Conservation (phyloP, 1,139 yeast species). For the Candida buenavistaensis region DNA sequence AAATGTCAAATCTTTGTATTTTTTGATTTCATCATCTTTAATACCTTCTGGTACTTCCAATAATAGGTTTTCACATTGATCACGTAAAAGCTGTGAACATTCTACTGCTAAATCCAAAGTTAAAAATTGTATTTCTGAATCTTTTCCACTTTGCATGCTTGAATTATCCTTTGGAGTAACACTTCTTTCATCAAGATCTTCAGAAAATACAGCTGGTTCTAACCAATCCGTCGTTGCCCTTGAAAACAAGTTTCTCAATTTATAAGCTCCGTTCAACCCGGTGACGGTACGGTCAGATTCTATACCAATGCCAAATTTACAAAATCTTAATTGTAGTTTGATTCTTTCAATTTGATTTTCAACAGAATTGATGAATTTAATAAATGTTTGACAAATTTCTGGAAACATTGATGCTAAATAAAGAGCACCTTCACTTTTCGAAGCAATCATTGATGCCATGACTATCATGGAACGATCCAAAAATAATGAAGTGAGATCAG, state of each 20-base stretch:
- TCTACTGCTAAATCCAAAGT: constrained; percentile 69
- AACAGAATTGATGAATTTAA: constrained; percentile 34
- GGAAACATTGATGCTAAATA: constrained; percentile 37
- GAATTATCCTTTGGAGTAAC: constrained; percentile 8
- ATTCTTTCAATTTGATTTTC: constrained; percentile 38
- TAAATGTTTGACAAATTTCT: constrained; percentile 28
- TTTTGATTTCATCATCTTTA: constrained; percentile 53
- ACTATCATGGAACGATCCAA: constrained; percentile 43
- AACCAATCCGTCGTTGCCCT: constrained; percentile 67
- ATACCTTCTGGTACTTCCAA: constrained; percentile 65
- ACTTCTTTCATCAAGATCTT: constrained; percentile 16
- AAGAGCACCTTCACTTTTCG: constrained; percentile 40
- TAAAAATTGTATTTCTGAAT: constrained; percentile 51
- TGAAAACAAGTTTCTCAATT: constrained; percentile 60
- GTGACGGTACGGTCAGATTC: constrained; percentile 40
- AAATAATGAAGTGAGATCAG: constrained; percentile 35
- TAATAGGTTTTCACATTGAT: constrained; percentile 54
- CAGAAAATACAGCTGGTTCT: constrained; percentile 51
- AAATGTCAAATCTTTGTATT: constrained; percentile 65
- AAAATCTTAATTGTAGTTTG: constrained; percentile 57
- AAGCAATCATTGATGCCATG: constrained; percentile 36
- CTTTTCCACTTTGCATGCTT: constrained; percentile 12
- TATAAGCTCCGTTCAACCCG: constrained; percentile 56
- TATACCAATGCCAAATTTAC: constrained; percentile 53
- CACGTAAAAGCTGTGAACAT: constrained; percentile 57